phyloP scores from a whole-genome alignment of 1,284 basidiomycete species.

The Xanthoconium separans region DNA sequence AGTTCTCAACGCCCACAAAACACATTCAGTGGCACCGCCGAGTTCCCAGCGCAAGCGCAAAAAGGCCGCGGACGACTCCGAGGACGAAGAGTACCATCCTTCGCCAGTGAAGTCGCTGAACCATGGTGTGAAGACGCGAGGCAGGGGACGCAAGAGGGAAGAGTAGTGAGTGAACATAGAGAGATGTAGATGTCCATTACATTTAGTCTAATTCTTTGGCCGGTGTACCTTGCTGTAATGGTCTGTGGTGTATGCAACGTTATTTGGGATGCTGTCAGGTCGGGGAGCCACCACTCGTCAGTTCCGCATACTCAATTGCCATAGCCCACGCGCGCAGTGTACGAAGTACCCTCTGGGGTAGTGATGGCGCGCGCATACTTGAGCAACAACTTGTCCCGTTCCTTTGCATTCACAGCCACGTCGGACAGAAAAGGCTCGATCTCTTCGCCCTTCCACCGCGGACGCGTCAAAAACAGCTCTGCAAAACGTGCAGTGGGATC shows the following conservation, averaged over 20 bases:
- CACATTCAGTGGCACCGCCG: constrained; percentile 1
- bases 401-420: constrained; percentile 79
- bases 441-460: constrained; percentile 77
- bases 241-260: not conserved
- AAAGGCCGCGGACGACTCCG: constrained; percentile 36
- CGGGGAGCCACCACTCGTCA: not conserved
- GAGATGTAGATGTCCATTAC: not conserved
- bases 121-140: constrained; percentile 38
- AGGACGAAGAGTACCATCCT: constrained; percentile 49
- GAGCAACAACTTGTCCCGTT: constrained; percentile 80
- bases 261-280: too few relatives aligned
- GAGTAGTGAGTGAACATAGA: constrained; percentile 4
- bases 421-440: constrained; percentile 80
- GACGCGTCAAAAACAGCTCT: constrained; percentile 78
- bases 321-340: constrained; percentile 62
- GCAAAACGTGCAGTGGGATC: constrained; percentile 77
- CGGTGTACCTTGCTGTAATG: not conserved
- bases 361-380: constrained; percentile 82
- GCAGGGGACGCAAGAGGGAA: constrained; percentile 23
- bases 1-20: constrained; percentile 19
- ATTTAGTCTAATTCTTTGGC: not conserved
- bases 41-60: constrained; percentile 35
- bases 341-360: constrained; percentile 65
- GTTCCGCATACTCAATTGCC: constrained; percentile 28
- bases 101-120: constrained; percentile 37